Conservation (phyloP, 371 early-diverging fungal genomes). For the Rhizopus delemar region DNA sequence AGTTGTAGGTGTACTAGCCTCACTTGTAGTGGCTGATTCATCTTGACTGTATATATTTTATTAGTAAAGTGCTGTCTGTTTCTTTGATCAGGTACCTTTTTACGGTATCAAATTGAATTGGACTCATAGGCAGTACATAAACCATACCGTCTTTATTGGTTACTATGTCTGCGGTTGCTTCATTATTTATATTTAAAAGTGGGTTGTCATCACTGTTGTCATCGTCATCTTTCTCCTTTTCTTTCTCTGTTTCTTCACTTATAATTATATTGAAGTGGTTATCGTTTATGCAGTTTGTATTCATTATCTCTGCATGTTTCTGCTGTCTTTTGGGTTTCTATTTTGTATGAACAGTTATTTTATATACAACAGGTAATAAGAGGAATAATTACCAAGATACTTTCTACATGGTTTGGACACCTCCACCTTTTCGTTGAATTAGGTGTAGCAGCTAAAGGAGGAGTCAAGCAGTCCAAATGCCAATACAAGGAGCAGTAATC, state of each 20-base stretch:
- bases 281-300: slow-evolving; percentile 7
- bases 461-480: slow-evolving; percentile 87
- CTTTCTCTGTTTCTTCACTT: slow-evolving; percentile 24
- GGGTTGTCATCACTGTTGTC: too few species aligned
- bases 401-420: slow-evolving; percentile 88
- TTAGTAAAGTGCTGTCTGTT: background rate
- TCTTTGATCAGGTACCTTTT: background rate
- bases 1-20: slow-evolving; percentile 14
- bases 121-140: slow-evolving; percentile 46
- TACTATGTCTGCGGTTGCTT: slow-evolving; percentile 19
- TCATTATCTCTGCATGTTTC: slow-evolving; percentile 14
- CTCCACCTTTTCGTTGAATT: slow-evolving; percentile 72
- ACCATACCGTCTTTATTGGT: slow-evolving; percentile 30
- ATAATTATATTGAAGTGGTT: slow-evolving; percentile 16
- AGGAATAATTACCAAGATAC: slow-evolving; percentile 41
- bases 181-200: too few species aligned
- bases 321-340: slow-evolving; percentile 33
- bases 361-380: background rate
- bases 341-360: background rate
- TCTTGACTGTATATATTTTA: slow-evolving; percentile 7
- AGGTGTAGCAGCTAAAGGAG: slow-evolving; percentile 70
- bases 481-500: slow-evolving; percentile 81
- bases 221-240: background rate
- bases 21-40: slow-evolving; percentile 10
- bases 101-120: slow-evolving; percentile 41